Evolutionary conservation across 1,284 basidiomycete genomes (phyloP).

Genomic region (Trametes hirsuta): DNA sequence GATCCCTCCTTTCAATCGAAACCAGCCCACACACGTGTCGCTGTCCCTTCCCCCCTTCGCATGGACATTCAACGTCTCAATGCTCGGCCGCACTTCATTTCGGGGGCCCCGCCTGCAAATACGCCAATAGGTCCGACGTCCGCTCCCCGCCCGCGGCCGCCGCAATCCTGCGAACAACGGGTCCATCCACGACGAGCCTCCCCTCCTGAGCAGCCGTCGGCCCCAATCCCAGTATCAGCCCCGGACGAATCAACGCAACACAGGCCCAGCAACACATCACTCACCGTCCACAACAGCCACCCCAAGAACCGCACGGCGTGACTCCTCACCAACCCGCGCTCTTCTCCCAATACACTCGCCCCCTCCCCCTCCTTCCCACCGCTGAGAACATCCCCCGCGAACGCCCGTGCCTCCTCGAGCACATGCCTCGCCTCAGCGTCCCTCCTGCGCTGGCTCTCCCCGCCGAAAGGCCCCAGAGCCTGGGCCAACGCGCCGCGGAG

Average conservation of each 20-base stretch:
- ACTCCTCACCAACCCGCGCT: neutral
- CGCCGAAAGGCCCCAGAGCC: neutral
- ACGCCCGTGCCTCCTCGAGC: neutral
- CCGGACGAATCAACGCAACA: too few species aligned
- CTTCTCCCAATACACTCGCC: neutral
- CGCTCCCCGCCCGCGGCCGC: neutral
- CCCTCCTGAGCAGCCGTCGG: too few species aligned
- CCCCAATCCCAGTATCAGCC: too few species aligned
- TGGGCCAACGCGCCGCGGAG: constrained; percentile 38
- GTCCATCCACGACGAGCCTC: too few species aligned
- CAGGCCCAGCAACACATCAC: neutral
- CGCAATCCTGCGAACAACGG: neutral
- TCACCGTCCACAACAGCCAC: constrained; percentile 16
- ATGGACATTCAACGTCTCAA: too few species aligned
- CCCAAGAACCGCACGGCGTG: constrained; percentile 10
- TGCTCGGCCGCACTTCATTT: neutral
- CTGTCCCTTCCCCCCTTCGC: too few species aligned
- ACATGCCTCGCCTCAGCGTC: neutral
- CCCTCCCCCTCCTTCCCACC: neutral
- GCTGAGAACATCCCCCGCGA: constrained; percentile 3
- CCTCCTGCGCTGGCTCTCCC: neutral
- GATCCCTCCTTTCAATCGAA: too few species aligned
- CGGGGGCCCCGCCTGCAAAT: neutral
- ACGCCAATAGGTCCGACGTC: neutral
- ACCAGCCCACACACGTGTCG: too few species aligned